Percentiles rank a stretch among this genome's conserved stretches.
Conservation (phyloP, 1,284 basidiomycete genomes). For the Ceratobasidium sp. region DNA sequence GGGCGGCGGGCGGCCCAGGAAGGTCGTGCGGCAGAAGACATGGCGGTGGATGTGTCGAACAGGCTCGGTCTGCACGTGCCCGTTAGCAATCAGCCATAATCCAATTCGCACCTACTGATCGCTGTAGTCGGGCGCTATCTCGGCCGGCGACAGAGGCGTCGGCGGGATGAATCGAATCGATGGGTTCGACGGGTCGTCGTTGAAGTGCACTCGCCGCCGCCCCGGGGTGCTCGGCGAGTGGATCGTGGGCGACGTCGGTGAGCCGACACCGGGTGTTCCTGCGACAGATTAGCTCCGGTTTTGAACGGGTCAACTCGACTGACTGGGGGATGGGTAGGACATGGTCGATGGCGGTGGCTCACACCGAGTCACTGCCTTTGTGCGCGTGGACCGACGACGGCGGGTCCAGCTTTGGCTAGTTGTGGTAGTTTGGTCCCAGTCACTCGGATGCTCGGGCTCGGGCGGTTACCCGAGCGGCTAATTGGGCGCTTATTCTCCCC, state of each 20-base stretch:
- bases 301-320: background rate
- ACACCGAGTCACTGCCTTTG: conserved; percentile 9
- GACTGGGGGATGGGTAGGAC: conserved; percentile 32
- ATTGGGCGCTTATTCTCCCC: background rate
- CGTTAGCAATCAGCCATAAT: conserved; percentile 20
- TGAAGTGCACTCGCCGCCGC: conserved; percentile 20
- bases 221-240: conserved; percentile 26
- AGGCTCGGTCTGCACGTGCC: conserved; percentile 38
- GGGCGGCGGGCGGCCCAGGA: conserved; percentile 26
- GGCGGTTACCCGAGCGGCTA: conserved; percentile 3
- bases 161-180: conserved; percentile 32
- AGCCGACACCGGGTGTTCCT: conserved; percentile 16
- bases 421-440: conserved; percentile 20
- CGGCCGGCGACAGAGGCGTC: conserved; percentile 5
- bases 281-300: background rate
- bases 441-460: background rate
- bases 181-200: conserved; percentile 15
- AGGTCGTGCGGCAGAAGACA: conserved; percentile 6
- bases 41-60: conserved; percentile 38
- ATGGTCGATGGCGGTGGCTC: background rate
- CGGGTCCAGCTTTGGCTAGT: background rate
- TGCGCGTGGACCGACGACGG: background rate
- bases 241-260: conserved; percentile 22
- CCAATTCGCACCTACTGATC: conserved; percentile 27
- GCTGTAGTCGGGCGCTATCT: conserved; percentile 9